Conservation (phyloP, 768 basidiomycete species). For the Lyophyllum semitale region DNA sequence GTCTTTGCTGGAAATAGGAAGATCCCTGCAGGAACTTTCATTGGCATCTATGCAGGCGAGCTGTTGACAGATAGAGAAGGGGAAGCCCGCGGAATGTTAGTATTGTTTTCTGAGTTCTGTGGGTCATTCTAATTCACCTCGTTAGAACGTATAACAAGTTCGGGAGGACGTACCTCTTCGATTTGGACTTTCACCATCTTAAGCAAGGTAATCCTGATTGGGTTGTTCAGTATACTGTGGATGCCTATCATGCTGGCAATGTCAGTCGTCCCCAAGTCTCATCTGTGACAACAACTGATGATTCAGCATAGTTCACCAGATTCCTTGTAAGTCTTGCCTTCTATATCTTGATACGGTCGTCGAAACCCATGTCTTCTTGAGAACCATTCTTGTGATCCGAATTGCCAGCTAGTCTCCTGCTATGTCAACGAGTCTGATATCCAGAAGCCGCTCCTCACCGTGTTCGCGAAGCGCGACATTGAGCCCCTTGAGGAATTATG, state of each 20-base stretch:
- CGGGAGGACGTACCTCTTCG: constrained; percentile 80
- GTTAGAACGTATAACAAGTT: constrained; percentile 70
- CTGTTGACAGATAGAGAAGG: constrained; percentile 68
- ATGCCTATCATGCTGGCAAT: constrained; percentile 88
- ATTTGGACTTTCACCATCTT: constrained; percentile 78
- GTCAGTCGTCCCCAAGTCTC: constrained; percentile 42
- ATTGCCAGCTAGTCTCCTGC: constrained; percentile 68
- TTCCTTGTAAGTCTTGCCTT: constrained; percentile 61
- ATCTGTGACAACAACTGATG: constrained; percentile 4
- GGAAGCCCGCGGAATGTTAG: constrained; percentile 68
- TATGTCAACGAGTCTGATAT: constrained; percentile 80
- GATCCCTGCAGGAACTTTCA: constrained; percentile 68
- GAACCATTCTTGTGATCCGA: constrained; percentile 94
- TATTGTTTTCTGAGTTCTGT: constrained; percentile 4
- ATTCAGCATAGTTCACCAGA: constrained; percentile 72
- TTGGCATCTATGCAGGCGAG: constrained; percentile 89
- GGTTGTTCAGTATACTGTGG: constrained; percentile 59
- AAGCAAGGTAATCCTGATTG: constrained; percentile 36
- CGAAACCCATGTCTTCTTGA: constrained; percentile 26
- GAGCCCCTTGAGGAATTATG: constrained; percentile 69
- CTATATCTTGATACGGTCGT: background rate
- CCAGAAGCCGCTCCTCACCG: constrained; percentile 64
- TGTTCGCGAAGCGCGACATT: constrained; percentile 70
- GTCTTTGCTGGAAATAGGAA: constrained; percentile 67
- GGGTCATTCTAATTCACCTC: constrained; percentile 4